phyloP scores from a whole-genome alignment of 192 early-diverging fungal genomes.

The Gonapodya sp. region DNA sequence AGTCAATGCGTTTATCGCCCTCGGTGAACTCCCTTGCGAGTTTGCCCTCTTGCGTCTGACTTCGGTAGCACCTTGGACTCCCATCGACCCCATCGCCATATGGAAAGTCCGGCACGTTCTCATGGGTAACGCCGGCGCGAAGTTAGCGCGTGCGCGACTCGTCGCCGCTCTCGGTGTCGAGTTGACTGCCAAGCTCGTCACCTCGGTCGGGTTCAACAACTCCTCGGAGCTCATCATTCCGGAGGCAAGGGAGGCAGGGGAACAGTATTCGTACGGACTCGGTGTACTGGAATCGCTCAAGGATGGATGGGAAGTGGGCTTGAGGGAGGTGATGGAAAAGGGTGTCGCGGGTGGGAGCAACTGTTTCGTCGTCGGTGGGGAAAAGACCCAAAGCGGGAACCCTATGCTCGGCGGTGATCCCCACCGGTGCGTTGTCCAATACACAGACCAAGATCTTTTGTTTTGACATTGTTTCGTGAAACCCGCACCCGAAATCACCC shows the following conservation, averaged over 20 bases:
- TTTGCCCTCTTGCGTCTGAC: neutral
- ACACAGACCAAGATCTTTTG: neutral
- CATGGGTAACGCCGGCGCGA: neutral
- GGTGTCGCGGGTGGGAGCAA: conserved; percentile 6
- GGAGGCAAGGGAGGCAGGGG: neutral
- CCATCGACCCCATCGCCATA: neutral
- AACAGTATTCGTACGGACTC: neutral
- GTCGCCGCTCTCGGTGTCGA: neutral
- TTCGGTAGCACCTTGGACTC: neutral
- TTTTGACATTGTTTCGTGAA: too few species aligned
- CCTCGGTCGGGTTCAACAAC: conserved; percentile 1
- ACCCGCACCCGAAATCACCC: neutral
- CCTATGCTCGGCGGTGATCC: conserved; percentile 8
- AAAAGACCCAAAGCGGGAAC: neutral
- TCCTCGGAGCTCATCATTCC: neutral
- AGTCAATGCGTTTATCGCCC: conserved; percentile 2
- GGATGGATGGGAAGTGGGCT: neutral
- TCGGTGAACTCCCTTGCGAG: conserved; percentile 1
- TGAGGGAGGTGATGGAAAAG: neutral
- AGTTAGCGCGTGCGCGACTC: neutral
- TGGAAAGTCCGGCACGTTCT: conserved; percentile 1
- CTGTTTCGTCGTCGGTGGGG: neutral
- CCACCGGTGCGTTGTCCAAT: neutral
- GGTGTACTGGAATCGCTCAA: neutral
- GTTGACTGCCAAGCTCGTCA: neutral